Base-by-base conservation (phyloP, 1,139 yeast species). In the Lodderomyces oxycetoniae region DNA sequence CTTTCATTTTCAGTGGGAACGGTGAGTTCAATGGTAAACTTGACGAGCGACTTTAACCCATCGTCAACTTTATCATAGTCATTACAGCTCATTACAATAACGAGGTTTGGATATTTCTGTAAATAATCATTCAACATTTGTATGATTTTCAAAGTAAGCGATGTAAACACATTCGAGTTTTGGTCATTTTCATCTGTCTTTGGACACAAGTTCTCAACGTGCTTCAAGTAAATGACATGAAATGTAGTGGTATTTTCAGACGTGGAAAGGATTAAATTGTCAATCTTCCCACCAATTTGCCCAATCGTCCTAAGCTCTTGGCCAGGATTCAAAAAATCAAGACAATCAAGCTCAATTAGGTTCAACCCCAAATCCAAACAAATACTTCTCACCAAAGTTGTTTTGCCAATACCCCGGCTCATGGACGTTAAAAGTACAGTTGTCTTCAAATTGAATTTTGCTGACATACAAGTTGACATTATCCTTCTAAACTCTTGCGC, bases 1-100 rank as follows among this genome's bases (percentile, higher is more conserved):
- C 98, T 71, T 56, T 91, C 96, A 2, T 51, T 43, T 52, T 89
- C 96, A 17, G 72, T 66, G 0, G 97, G 97, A 1, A 88, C 95
- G 2, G 76, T 71, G 15, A 89, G 68, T 15, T 74, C 75, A 17
- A 89, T 62, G 48, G 87, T 95, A 56, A 89, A 89, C 50, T 81
- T 85, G 45, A 88, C 70, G 38, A 74, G 66, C 39, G 83, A 75
- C 43, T 93, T 70, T 5, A 88, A 59, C 20, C 72, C 67, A 36
- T 79, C 86, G 22, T 86, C 76, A 16, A 91, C 55, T 37, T 73
- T 69, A 47, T 87, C 96, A 4, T 77, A 61, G 44, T 87, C 89
- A 45, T 78, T 77, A 25, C 81, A 73, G 11, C 95, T 84, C 24
- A 82, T 79, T 3, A 84, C 68, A 29, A 91, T 55, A 0, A 85